Conservation (phyloP, 805 yeast species). For the Saccharomycopsis sp. region DNA sequence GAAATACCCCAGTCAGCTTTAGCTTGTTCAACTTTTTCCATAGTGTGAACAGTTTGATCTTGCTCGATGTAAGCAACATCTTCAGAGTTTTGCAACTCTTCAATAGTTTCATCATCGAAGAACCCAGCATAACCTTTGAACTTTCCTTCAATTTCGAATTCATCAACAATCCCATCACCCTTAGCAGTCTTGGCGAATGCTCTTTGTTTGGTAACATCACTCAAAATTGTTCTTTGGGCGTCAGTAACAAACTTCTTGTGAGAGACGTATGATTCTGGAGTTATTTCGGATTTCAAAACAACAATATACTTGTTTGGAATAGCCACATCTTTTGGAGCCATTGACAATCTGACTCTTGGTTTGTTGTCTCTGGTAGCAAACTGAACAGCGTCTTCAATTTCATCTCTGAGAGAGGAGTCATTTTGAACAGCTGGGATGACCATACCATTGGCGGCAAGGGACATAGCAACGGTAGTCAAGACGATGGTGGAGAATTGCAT, state of each 20-base stretch:
- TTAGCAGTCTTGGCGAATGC: constrained; percentile 29
- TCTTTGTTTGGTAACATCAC: background rate
- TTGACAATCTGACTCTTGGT: background rate
- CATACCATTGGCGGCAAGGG: constrained; percentile 38
- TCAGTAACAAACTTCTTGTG: constrained; percentile 58
- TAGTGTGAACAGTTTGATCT: constrained; percentile 46
- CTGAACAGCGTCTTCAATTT: background rate
- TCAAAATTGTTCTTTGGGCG: background rate
- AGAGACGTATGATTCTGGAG: constrained; percentile 43
- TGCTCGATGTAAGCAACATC: constrained; percentile 55
- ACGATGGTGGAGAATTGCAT: constrained; percentile 23
- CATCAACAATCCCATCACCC: constrained; percentile 26
- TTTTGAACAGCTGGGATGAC: constrained; percentile 44
- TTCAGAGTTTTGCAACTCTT: constrained; percentile 59
- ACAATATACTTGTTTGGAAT: constrained; percentile 76
- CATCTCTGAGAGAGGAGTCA: constrained; percentile 23
- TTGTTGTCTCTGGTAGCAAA: too few relatives aligned
- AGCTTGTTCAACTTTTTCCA: constrained; percentile 40
- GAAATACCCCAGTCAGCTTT: constrained; percentile 73
- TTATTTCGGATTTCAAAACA: constrained; percentile 62
- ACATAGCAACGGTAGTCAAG: constrained; percentile 30
- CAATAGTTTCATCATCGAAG: constrained; percentile 65
- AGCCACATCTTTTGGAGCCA: constrained; percentile 28
- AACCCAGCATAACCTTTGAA: constrained; percentile 78
- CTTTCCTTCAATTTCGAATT: constrained; percentile 32